Base-by-base conservation (phyloP, 2,329 filamentous ascomycete species). In the Diaporthe vexans region DNA sequence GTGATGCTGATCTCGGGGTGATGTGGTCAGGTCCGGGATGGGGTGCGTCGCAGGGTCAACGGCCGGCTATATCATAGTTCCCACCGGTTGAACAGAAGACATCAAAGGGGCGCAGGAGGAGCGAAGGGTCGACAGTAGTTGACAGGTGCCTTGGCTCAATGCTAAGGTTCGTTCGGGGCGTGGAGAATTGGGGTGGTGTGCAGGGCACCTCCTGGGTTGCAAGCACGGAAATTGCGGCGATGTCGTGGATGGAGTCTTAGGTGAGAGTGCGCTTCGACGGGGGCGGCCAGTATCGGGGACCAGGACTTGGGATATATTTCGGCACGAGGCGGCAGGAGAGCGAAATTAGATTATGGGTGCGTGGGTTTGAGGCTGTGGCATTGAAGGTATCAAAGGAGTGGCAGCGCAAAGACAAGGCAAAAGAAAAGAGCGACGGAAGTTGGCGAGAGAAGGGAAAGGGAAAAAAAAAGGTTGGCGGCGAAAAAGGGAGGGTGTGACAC, bases 151-250 rank as follows among this genome's bases (percentile, higher is more conserved):
- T 61, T 56, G 57, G 67, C 67, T 58, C 24, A 26, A 54, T 59
- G 29, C 57, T 54, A 63, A 54, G 48, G 46, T 63, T 56, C 46
- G 35, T 54, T 40, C 57, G 70, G 37, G 43, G 56, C 46, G 70
- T 72, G 57, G 57, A 72, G 33, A 54, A 26, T 54, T 19, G 63
- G 63, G 48, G 29, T 26, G 48, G 48, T 26, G 69, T 52, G 54
- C 70, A 72, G 70, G 70, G 70, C 70, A 72, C 70, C 51, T 72
- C 70, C 70, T 63, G 59, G 70, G 59, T 56, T 40, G 57, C 51
- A 15, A 56, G 19, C 43, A 52, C 57, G 70, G 70, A 72, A 54
- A 63, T 72, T 72, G 70, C 58, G 46, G 51, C 51, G 58, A 72
- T 56, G 48, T 63, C 11, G 46, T 46, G n/a, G 17, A 33, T 46